Base-by-base conservation (phyloP, 371 early-diverging fungal genomes). In the Mortierella sp. region DNA sequence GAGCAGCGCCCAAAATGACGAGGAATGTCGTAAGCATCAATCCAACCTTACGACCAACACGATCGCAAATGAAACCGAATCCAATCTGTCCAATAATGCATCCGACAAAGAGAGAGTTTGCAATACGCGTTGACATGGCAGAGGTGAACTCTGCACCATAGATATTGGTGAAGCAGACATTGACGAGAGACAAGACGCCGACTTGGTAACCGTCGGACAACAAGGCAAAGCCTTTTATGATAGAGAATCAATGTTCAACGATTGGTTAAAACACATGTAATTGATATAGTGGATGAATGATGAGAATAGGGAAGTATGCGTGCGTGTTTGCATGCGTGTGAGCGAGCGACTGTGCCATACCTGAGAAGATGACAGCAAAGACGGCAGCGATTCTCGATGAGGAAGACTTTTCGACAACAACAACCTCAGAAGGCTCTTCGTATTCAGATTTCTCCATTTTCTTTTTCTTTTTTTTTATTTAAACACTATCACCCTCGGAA, bases 11-110 rank as follows among this genome's bases (percentile, higher is more conserved):
- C 16, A 89, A 21, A 67, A 87, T 86, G 63, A 88, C 87, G 68
- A 88, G 65, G 52, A 84, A 52, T 1, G 89, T 88, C 0, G 87
- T 87, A n/a, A 84, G 65, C 63, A 88, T 70, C 70, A 88, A 65
- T 24, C 87, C 89, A 52, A 87, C 81, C 63, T 88, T 88, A 58
- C 89, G 83, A 21, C 89, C 89, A 22, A 88, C 65, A 28, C 87
- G 85, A 72, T 88, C 89, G 63, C 87, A 86, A 15, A 87, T 62
- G 11, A 84, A 71, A 33, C 89, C 89, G 63, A 88, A 87, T 2
- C 85, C 84, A 48, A 84, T 70, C 50, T 84, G 85, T 41, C 85
- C 85, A 33, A 84, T 11, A 36, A 84, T 83, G 22, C 76, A 75
- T 16, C 85, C 85, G 22, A 84, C 71, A 58, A 84, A 83, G 53